phyloP scores from a whole-genome alignment of 1,139 yeast species.

The Fermentozyma sake region DNA sequence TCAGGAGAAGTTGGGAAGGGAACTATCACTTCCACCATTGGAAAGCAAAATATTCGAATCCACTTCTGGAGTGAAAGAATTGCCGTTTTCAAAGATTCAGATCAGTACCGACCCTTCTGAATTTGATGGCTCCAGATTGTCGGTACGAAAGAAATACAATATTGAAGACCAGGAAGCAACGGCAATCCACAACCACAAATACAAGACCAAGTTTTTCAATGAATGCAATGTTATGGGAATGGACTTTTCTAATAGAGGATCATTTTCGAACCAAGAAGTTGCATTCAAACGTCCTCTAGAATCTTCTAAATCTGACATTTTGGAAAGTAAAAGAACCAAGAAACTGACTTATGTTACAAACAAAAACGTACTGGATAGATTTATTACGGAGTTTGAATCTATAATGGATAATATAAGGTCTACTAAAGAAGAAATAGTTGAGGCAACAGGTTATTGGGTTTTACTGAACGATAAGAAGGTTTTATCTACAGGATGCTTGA shows the following conservation, averaged over 20 bases:
- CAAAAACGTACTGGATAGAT: conserved; percentile 4
- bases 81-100: conserved; percentile 2
- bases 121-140: conserved; percentile 8
- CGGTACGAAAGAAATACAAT: conserved; percentile 12
- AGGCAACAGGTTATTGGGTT: conserved; percentile 5
- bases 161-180: conserved; percentile 4
- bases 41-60: conserved; percentile 6
- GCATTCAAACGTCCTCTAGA: no score
- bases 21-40: conserved; percentile 6
- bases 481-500: conserved; percentile 4
- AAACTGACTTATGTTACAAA: conserved; percentile 7
- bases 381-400: conserved; percentile 2
- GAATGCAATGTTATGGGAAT: conserved; percentile 4
- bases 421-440: conserved; percentile 3
- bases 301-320: no score
- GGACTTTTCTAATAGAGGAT: background rate
- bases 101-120: conserved; percentile 1
- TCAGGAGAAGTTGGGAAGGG: background rate
- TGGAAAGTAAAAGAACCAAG: conserved; percentile 6
- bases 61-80: conserved; percentile 5
- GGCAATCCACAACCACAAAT: conserved; percentile 9
- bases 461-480: conserved; percentile 2
- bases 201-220: conserved; percentile 8
- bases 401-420: conserved; percentile 4
- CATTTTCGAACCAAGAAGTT: conserved; percentile 7